Evolutionary conservation across 148 eudicot species (phyloP).

Genomic region (Vaccinium vitisidaea): DNA sequence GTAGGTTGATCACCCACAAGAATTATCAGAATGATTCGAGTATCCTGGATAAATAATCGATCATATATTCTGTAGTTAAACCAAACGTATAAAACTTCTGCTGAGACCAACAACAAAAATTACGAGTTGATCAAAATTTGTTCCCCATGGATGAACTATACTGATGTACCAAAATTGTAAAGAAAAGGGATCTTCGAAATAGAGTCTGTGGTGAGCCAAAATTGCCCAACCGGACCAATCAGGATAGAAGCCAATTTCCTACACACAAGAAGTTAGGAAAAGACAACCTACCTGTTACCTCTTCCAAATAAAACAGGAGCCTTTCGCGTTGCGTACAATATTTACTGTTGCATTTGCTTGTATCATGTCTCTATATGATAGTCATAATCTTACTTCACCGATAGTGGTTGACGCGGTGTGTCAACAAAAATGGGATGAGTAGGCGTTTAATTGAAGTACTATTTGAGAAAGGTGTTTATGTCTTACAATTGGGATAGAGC

Average conservation of each 20-base stretch:
- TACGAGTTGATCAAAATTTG: neutral
- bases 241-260: neutral
- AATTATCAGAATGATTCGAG: neutral
- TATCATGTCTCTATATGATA: neutral
- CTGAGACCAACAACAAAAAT: neutral
- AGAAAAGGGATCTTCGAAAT: neutral
- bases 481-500: too few species aligned
- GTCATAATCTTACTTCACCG: neutral
- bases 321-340: neutral
- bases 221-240: neutral
- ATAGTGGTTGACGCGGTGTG: neutral
- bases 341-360: neutral
- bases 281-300: neutral
- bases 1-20: neutral
- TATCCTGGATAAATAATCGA: neutral
- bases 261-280: neutral
- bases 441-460: neutral
- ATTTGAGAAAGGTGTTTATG: neutral
- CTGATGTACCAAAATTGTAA: neutral
- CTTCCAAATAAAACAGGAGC: neutral
- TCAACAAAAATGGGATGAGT: neutral
- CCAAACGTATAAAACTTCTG: neutral
- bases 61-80: neutral
- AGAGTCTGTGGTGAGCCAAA: neutral
- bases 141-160: neutral